Base-by-base conservation (phyloP, 73 alveolate genomes). In the Tetrahymena elliotti region DNA sequence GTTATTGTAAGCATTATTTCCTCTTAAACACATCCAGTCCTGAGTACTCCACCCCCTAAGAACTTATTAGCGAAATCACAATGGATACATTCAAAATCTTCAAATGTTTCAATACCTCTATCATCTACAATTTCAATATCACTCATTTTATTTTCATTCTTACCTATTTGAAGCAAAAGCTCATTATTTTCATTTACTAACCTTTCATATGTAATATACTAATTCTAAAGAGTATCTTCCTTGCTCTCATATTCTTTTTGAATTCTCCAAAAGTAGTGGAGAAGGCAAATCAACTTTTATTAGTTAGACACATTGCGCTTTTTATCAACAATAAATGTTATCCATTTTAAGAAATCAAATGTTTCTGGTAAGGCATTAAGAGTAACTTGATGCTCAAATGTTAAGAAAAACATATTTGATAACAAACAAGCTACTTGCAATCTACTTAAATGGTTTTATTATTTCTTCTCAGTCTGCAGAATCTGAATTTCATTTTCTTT, bases 21-120 rank as follows among this genome's bases (percentile, higher is more conserved):
- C 94, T 98, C 99, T 98, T 98, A 97, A 2, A 98, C 99, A 93
- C 97, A 41, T 35, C 99, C 99, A 7, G 94, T 94, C 4, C 95
- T 68, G 52, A 98, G 92, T 16, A 96, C 99, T 27, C 99, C 99
- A 1, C 99, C 99, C 9, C 99, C 99, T 24, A 99, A 97, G 93
- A 93, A 98, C 53, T 84, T 93, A 96, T 98, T 99, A 38, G 99
- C 99, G 95, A 99, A 99, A 95, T 99, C 99, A 92, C 88, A 68
- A 68, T 68, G 88, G 22, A 68, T n/a, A 36, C 88, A 68, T 68
- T 68, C 88, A 24, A 68, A 68, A 68, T 68, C 88, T 68, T 68
- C 88, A 68, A 68, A 68, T 68, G 3, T 1, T 68, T 68, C 88
- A n/a, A 68, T 68, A 3, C 88, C 88, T 68, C 20, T 68, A 31